phyloP scores from a whole-genome alignment of 192 early-diverging fungal species.

The Coemansia sp. region DNA sequence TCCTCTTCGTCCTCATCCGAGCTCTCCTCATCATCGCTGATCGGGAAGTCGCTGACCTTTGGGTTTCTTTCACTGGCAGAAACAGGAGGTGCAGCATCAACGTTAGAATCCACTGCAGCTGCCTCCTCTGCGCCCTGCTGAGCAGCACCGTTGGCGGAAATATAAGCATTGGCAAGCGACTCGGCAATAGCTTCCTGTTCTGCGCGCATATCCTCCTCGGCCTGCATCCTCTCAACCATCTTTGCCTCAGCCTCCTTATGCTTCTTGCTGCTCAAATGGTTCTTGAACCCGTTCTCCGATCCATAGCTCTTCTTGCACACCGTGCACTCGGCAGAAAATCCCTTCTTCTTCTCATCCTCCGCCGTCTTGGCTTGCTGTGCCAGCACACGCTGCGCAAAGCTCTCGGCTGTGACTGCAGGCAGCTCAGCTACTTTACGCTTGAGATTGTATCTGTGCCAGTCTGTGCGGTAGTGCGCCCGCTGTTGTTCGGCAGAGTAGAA shows the following conservation, averaged over 20 bases:
- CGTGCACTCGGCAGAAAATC: constrained; percentile 48
- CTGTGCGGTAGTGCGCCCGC: constrained; percentile 87
- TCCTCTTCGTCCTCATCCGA: constrained; percentile 16
- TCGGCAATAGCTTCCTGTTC: constrained; percentile 46
- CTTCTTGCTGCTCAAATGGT: constrained; percentile 92
- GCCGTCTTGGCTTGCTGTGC: constrained; percentile 59
- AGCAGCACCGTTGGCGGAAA: not conserved
- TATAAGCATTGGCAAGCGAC: constrained; percentile 20
- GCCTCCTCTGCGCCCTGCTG: not conserved
- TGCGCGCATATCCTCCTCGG: constrained; percentile 31
- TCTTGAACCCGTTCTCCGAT: constrained; percentile 82
- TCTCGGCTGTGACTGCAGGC: constrained; percentile 77
- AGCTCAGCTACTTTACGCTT: constrained; percentile 95
- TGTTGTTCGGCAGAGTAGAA: constrained; percentile 88
- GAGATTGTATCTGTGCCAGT: constrained; percentile 99
- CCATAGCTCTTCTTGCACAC: constrained; percentile 66
- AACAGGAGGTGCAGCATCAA: not conserved
- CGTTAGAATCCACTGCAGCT: not conserved
- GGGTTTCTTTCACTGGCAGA: constrained; percentile 19
- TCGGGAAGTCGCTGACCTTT: constrained; percentile 39
- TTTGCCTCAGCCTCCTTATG: constrained; percentile 80
- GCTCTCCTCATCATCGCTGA: constrained; percentile 45
- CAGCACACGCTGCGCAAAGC: constrained; percentile 74
- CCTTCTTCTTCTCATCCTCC: constrained; percentile 43
- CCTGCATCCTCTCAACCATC: constrained; percentile 40